Conservation (phyloP, 257 asterid genomes). For the Ligustrum vulgare region DNA sequence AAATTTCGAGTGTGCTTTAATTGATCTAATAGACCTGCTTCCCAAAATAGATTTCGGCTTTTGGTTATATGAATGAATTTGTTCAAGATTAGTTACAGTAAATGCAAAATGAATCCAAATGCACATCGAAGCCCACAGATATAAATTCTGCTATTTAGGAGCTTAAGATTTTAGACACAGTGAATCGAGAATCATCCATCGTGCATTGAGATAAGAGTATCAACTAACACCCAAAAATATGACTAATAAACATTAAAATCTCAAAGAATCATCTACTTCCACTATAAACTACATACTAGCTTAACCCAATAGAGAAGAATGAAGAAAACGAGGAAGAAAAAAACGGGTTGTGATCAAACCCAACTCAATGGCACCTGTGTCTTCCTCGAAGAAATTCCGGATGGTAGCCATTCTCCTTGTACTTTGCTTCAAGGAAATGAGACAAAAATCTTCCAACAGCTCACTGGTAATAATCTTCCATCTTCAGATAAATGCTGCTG, state of each 20-base stretch:
- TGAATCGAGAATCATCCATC: not conserved
- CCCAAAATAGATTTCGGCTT: not conserved
- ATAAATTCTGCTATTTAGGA: not conserved
- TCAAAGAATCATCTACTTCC: not conserved
- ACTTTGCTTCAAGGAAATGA: not conserved
- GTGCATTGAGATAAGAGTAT: not conserved
- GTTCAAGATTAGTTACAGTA: not conserved
- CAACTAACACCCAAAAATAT: not conserved
- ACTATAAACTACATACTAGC: not conserved
- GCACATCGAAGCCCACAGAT: not conserved
- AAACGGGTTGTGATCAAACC: not conserved
- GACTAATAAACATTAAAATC: not conserved
- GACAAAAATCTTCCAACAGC: not conserved
- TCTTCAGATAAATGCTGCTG: not conserved
- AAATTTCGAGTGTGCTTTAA: not conserved
- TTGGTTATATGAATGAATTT: not conserved
- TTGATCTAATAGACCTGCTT: not conserved
- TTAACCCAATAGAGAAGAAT: not conserved
- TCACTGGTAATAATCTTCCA: not conserved
- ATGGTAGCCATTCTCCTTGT: not conserved
- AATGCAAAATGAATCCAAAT: not conserved
- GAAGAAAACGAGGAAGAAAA: not conserved
- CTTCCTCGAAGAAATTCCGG: not conserved
- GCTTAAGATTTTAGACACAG: not conserved
- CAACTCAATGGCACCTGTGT: not conserved